phyloP scores from a whole-genome alignment of 371 early-diverging fungal species.

The Apophysomyces variabilis region DNA sequence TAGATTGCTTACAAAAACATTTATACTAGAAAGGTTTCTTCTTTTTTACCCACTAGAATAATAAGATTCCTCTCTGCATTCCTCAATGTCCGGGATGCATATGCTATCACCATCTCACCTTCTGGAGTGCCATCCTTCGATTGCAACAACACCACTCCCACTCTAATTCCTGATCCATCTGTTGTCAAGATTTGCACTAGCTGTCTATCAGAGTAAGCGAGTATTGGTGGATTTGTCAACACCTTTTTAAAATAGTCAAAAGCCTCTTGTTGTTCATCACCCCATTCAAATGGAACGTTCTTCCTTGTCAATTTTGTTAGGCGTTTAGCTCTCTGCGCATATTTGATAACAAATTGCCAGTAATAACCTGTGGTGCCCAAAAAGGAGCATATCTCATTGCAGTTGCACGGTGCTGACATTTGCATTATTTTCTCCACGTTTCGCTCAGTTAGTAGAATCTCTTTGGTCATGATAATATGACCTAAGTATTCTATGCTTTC shows the following conservation, averaged over 20 bases:
- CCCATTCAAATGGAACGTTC: conserved; percentile 22
- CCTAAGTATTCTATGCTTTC: conserved; percentile 34
- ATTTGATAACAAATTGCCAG: conserved; percentile 34
- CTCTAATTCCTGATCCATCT: conserved; percentile 17
- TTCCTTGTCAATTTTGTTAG: conserved; percentile 19
- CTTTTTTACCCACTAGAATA: too few species aligned
- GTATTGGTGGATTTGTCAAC: conserved; percentile 9
- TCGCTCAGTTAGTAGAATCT: conserved; percentile 11
- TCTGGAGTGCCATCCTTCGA: conserved; percentile 15
- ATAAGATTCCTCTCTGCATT: too few species aligned
- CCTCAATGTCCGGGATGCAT: conserved; percentile 7
- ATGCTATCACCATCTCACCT: conserved; percentile 18
- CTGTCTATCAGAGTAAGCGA: conserved; percentile 14
- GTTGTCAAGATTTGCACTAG: conserved; percentile 26
- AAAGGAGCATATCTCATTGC: conserved; percentile 25
- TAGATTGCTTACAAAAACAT: too few species aligned
- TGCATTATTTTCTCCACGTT: conserved; percentile 15
- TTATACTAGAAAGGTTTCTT: too few species aligned
- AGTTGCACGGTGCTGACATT: conserved; percentile 12
- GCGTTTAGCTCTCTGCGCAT: conserved; percentile 21
- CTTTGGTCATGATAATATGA: conserved; percentile 31
- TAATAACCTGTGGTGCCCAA: conserved; percentile 39
- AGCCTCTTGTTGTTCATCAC: conserved; percentile 12
- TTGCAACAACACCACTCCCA: conserved; percentile 42
- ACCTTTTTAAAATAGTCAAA: conserved; percentile 19